Conservation (phyloP, 345 rosid species). For the Gossypium longicalyx region DNA sequence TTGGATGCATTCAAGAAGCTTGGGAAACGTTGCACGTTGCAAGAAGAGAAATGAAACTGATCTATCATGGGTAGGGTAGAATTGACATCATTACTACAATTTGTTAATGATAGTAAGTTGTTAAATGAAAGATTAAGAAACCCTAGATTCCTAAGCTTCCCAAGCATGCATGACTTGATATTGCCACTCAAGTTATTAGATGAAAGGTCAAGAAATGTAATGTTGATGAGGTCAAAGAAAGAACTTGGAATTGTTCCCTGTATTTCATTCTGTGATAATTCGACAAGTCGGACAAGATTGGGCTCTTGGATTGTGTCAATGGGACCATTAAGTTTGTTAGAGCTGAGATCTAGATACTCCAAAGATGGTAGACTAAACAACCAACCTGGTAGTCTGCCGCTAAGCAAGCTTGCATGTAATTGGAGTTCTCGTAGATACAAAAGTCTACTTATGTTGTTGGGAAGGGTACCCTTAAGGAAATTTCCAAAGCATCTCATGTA, state of each 20-base stretch:
- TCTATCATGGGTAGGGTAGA: background rate
- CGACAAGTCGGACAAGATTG: too few species aligned
- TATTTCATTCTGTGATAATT: too few species aligned
- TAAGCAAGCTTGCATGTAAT: background rate
- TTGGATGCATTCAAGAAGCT: background rate
- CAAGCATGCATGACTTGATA: too few species aligned
- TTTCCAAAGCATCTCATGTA: background rate
- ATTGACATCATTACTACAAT: too few species aligned
- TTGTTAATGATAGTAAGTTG: too few species aligned
- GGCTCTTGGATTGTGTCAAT: too few species aligned
- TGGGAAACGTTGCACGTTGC: background rate
- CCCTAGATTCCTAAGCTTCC: too few species aligned
- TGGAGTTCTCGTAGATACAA: background rate
- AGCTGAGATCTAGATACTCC: accelerated
- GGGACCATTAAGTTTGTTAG: too few species aligned
- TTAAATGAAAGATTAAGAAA: too few species aligned
- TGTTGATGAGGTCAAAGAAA: too few species aligned
- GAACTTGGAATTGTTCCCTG: constrained; percentile 2
- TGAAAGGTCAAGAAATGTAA: too few species aligned
- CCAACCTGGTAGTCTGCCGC: background rate
- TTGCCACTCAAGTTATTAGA: too few species aligned
- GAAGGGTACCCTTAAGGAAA: background rate
- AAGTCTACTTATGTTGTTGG: background rate
- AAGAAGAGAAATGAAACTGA: background rate
- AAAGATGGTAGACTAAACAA: background rate